A percentile compares a stretch with the other conserved stretches of the same genome.
These are phyloP conservation scores for Aspergillus asperescens DNA, from an alignment of 495 filamentous ascomycete species.

Conservation along the genomic window DNA sequence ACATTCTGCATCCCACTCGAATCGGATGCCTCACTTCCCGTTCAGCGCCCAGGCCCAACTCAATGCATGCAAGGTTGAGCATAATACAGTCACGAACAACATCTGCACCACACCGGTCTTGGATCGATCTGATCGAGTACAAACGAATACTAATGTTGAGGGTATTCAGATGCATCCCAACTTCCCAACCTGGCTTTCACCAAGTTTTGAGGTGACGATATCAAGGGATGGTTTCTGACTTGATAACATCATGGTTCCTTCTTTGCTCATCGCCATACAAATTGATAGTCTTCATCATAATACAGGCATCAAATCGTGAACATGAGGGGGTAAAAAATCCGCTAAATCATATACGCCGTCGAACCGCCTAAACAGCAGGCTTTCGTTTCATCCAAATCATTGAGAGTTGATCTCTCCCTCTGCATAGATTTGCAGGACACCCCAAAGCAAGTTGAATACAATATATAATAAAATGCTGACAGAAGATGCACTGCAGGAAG, in stretches of 20 bases:
- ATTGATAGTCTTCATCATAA: not conserved
- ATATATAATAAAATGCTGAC: not conserved
- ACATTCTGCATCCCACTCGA: not conserved
- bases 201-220: not conserved
- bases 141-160: not conserved
- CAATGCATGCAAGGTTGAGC: not conserved
- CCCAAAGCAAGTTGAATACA: not conserved
- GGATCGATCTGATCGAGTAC: not conserved
- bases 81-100: not conserved
- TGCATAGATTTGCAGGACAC: not conserved
- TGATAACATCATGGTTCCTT: not conserved
- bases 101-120: not conserved
- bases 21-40: not conserved
- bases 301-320: conserved; percentile 4
- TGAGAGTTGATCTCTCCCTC: not conserved
- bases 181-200: not conserved
- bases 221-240: not conserved
- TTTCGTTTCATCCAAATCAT: not conserved
- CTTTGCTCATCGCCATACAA: not conserved
- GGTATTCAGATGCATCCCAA: not conserved
- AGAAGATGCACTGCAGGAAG: not conserved
- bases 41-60: not conserved
- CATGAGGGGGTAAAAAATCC: not conserved
- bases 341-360: not conserved
- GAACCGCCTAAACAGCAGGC: not conserved